Percentiles rank a stretch among this genome's conserved stretches.
Conservation (phyloP, 441 rosid species). For the Jatropha multifida region DNA sequence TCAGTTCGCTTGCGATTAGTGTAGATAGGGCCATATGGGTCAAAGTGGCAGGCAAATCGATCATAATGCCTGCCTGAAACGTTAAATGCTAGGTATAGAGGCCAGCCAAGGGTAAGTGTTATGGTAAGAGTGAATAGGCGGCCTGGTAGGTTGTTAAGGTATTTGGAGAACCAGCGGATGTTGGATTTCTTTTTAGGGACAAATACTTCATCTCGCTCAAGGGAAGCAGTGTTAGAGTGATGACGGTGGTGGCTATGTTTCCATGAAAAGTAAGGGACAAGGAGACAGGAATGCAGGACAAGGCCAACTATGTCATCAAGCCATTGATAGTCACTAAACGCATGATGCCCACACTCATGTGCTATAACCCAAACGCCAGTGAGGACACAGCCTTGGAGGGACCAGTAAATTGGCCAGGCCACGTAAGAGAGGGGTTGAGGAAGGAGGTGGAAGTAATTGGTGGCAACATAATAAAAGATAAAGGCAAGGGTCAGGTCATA, state of each 20-base stretch:
- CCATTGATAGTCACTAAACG: conserved; percentile 91
- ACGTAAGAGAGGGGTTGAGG: conserved; percentile 59
- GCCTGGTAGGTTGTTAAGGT: conserved; percentile 87
- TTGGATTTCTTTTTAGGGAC: conserved; percentile 68
- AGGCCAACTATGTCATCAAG: conserved; percentile 87
- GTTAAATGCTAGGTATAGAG: conserved; percentile 74
- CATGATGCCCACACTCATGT: conserved; percentile 97
- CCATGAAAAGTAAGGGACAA: conserved; percentile 97
- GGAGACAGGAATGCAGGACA: conserved; percentile 71
- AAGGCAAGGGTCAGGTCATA: conserved; percentile 59
- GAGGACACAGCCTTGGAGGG: conserved; percentile 72
- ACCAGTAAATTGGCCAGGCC: conserved; percentile 89
- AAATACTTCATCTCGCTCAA: conserved; percentile 86
- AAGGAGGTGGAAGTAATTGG: conserved; percentile 62
- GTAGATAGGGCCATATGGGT: conserved; percentile 82
- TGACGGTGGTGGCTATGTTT: conserved; percentile 96
- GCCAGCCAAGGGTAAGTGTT: conserved; percentile 90
- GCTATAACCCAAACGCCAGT: conserved; percentile 96
- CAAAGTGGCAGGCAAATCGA: conserved; percentile 76
- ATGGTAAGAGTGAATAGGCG: conserved; percentile 48
- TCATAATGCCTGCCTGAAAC: conserved; percentile 82
- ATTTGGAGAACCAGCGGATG: conserved; percentile 61
- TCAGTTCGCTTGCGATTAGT: conserved; percentile 72
- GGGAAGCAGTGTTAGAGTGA: conserved; percentile 90
- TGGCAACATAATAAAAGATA: conserved; percentile 61